A percentile compares a stretch with the other conserved stretches of the same genome.
Evolutionary conservation across 345 rosid species (phyloP).

Genomic region (Erodium maritimum): DNA sequence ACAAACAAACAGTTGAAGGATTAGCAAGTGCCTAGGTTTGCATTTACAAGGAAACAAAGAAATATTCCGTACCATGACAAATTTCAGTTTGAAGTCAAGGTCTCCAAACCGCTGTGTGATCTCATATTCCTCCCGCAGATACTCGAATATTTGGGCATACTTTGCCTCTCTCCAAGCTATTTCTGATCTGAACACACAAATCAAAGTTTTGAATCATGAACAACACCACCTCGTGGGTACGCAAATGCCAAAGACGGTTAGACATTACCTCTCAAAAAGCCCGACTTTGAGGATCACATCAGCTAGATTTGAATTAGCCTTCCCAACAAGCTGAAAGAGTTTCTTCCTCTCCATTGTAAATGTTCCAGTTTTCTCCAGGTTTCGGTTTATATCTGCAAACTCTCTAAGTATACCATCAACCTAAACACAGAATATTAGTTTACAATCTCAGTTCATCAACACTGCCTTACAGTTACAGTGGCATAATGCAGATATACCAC

Average conservation of each 20-base stretch:
- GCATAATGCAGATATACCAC: no score
- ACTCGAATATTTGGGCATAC: conserved; percentile 82
- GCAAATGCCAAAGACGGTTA: background rate
- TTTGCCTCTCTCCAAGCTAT: conserved; percentile 97
- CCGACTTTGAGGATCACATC: conserved; percentile 96
- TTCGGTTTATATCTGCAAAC: conserved; percentile 85
- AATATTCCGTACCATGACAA: conserved; percentile 52
- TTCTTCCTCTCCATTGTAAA: conserved; percentile 89
- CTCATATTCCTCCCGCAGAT: conserved; percentile 84
- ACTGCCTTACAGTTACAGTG: no score
- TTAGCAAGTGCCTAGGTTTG: no score
- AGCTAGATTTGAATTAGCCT: conserved; percentile 91
- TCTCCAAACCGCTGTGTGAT: conserved; percentile 85
- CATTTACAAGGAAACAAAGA: no score
- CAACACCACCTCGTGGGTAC: no score
- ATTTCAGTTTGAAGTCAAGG: conserved; percentile 75
- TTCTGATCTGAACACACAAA: conserved; percentile 51
- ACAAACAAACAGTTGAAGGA: no score
- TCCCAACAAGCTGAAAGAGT: conserved; percentile 86
- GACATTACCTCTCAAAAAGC: conserved; percentile 70
- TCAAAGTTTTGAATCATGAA: conserved; percentile 4
- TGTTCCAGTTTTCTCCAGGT: conserved; percentile 79
- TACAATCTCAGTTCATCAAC: background rate
- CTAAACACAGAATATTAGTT: conserved; percentile 20
- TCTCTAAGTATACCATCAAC: conserved; percentile 92